A percentile compares a stretch with the other conserved stretches of the same genome.
These are phyloP conservation scores for Penicillium sp. DNA, from an alignment of 2,329 filamentous ascomycete species.

Conservation along the genomic window DNA sequence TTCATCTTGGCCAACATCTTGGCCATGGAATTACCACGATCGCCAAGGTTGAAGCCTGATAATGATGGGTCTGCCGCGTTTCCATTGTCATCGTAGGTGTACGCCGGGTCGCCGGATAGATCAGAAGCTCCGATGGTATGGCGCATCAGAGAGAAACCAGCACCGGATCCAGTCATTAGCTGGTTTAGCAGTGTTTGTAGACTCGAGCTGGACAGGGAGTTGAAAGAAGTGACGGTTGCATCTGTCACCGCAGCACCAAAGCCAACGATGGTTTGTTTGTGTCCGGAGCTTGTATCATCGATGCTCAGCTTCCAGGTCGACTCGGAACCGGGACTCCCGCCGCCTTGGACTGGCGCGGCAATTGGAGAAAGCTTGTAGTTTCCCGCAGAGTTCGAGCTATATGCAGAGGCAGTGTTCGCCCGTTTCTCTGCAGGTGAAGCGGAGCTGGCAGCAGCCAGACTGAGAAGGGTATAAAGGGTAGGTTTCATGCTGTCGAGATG, in stretches of 20 bases:
- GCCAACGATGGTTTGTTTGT: conserved; percentile 29
- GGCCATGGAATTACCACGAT: conserved; percentile 36
- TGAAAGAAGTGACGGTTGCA: conserved; percentile 34
- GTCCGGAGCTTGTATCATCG: conserved; percentile 24
- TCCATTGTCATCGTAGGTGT: conserved; percentile 39
- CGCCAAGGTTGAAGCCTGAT: conserved; percentile 29
- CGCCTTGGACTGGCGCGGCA: conserved; percentile 17
- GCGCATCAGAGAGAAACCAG: conserved; percentile 38
- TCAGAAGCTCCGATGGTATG: conserved; percentile 40
- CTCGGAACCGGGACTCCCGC: conserved; percentile 16
- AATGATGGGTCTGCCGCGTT: conserved; percentile 31
- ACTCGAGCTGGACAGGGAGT: conserved; percentile 25
- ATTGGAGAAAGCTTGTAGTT: conserved; percentile 24
- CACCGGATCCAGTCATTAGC: conserved; percentile 33
- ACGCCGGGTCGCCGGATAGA: conserved; percentile 30
- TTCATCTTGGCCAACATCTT: conserved; percentile 36
- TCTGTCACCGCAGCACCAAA: conserved; percentile 41
- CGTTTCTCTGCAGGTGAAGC: conserved; percentile 14
- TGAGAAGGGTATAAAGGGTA: conserved; percentile 3
- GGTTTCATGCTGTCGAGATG: background rate
- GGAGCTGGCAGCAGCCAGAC: conserved; percentile 12
- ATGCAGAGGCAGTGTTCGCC: conserved; percentile 20
- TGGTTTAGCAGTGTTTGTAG: conserved; percentile 31
- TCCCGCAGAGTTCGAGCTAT: conserved; percentile 25
- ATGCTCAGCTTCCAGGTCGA: conserved; percentile 26